Evolutionary conservation across 208 protist genomes (phyloP), one percentile per base, ranked within the genome.

Genomic region (Vickermania spadyakhi): DNA sequence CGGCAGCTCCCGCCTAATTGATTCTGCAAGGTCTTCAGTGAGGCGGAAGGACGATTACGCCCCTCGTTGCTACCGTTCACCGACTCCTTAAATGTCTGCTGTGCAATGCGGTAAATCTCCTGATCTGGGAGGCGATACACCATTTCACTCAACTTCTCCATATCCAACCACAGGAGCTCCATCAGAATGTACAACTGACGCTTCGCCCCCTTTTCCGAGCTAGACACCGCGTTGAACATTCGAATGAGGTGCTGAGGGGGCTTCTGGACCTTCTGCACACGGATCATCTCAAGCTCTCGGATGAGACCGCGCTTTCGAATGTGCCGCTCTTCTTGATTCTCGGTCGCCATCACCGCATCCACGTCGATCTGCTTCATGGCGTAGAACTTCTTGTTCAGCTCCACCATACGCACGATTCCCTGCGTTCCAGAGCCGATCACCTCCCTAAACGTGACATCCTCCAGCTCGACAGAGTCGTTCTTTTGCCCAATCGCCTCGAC

Each of bases 251-350:
- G 66, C 31, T 68, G 52, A n/a, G 81, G 75, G 45, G 60, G 66
- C 11, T 63, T 55, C 2, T 68, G 60, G 21, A 57, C 56, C 11
- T 73, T 64, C 65, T 92, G 88, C 52, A 85, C 55, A 3, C 68
- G 70, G 52, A 95, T 91, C 78, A 92, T 92, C 11, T 87, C 82
- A 3, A 95, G 63, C 71, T 95, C 84, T 71, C 89, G 86, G 52
- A 95, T 79, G 14, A 95, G 63, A n/a, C 84, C 83, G 11, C 73
- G 67, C 63, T 95, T 92, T 27, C 82, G 74, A 7, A 82, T 83
- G 56, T 95, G 88, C 4, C 81, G 72, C 69, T 95, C 88, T 4
- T 83, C 79, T 18, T 69, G 63, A 58, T 90, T 84, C 1, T 73
- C 81, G 11, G 83, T 75, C 57, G 87, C 73, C n/a, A 66, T 84